Evolutionary conservation across 2,329 filamentous ascomycete genomes (phyloP), one percentile per base, ranked within the genome.

Genomic region (Aulographum hederae): DNA sequence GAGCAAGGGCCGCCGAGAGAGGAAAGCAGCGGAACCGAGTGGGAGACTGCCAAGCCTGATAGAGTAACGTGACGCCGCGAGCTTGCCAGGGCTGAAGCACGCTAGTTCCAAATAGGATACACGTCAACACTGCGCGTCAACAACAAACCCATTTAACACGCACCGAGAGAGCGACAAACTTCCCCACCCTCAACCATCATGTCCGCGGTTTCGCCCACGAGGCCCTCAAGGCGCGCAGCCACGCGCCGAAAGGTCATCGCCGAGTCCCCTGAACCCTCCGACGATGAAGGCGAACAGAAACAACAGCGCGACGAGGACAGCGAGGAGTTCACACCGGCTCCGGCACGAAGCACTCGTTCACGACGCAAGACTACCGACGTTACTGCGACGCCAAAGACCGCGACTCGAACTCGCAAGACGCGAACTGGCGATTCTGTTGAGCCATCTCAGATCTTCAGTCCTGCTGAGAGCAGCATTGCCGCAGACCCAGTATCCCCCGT

Each of bases 291-390:
- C 34, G 71, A 78, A 39, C 61, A 70, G 33, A 54, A 64, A 25
- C 60, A 68, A 43, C 60, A 65, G 38, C 62, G 69, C 45, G 63
- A 70, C 20, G 62, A 69, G 12, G 66, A 63, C 18, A 63, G 76
- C 18, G 69, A 79, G 39, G 80, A 92, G 31, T 89, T 84, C 45
- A 78, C 77, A 28, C 82, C 82, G 2, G 77, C 76, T 30, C 67
- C 76, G 1, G 60, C 67, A 34, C 66, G 65, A 36, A 62, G 58
- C 29, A 68, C 62, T 19, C 61, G 66, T 39, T 61, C 67, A n/a
- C 58, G 67, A 39, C 57, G 64, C 35, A 65, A 63, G 45, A 60
- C 63, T 6, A 56, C 58, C 3, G 57, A 61, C 4, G 55, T 59
- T 4, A 46, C 58, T 6, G 54, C 65, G 5, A 61, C 67, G 16